phyloP scores from a whole-genome alignment of 2,329 filamentous ascomycete species.

The Diaporthe caulivora region DNA sequence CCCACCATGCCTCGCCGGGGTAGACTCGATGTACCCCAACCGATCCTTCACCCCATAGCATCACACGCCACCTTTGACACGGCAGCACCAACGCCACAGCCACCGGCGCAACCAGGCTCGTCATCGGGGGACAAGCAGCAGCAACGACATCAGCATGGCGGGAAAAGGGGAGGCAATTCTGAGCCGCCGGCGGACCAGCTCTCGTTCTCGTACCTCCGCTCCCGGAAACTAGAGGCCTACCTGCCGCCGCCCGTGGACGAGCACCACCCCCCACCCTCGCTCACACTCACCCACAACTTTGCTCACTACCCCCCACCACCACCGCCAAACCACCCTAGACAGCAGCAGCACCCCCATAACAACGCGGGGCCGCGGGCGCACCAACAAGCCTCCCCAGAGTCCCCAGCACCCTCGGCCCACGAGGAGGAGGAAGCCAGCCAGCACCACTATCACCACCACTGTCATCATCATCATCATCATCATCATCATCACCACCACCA shows the following conservation, averaged over 20 bases:
- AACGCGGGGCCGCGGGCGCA: background rate
- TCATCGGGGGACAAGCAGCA: background rate
- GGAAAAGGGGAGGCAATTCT: background rate
- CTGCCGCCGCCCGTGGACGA: conserved; percentile 28
- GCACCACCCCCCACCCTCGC: conserved; percentile 14
- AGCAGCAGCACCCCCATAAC: conserved; percentile 4
- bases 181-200: conserved; percentile 20
- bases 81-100: background rate
- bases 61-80: conserved; percentile 23
- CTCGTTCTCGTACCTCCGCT: conserved; percentile 34
- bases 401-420: conserved; percentile 14
- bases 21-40: conserved; percentile 15
- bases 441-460: background rate
- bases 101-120: background rate
- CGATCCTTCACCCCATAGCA: conserved; percentile 21
- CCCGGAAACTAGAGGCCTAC: conserved; percentile 33
- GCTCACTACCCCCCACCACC: conserved; percentile 3
- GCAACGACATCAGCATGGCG: background rate
- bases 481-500: background rate
- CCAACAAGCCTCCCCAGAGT: conserved; percentile 16
- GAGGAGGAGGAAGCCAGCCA: background rate
- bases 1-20: conserved; percentile 28
- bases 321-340: conserved; percentile 6
- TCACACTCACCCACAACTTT: conserved; percentile 9
- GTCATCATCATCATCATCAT: background rate